Conservation (phyloP, 768 basidiomycete genomes). For the Psilocybe tampanensis region DNA sequence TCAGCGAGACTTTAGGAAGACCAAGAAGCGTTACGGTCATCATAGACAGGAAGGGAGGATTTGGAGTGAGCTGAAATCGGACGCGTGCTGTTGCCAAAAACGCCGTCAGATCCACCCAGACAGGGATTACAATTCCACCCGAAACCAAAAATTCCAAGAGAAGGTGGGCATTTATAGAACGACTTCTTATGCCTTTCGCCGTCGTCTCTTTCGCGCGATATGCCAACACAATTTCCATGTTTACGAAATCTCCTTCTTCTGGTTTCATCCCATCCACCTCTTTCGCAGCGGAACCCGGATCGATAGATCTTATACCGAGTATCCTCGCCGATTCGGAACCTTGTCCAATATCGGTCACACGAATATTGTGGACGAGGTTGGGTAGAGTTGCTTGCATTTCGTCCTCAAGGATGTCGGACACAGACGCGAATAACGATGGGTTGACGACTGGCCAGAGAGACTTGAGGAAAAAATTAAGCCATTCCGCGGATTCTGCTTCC, state of each 20-base stretch:
- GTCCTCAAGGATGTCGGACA: constrained; percentile 67
- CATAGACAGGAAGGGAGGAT: constrained; percentile 58
- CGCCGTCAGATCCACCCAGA: constrained; percentile 75
- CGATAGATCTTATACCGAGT: constrained; percentile 60
- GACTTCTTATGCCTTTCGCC: constrained; percentile 33
- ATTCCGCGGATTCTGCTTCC: constrained; percentile 46
- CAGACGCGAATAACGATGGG: constrained; percentile 59
- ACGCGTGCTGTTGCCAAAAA: constrained; percentile 64
- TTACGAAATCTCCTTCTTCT: constrained; percentile 53
- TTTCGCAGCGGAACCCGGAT: constrained; percentile 29
- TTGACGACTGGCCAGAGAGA: constrained; percentile 77
- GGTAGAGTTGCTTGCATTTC: constrained; percentile 57
- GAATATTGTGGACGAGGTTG: constrained; percentile 56
- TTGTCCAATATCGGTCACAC: constrained; percentile 71
- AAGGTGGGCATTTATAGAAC: constrained; percentile 63
- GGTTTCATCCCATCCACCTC: constrained; percentile 33
- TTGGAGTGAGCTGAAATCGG: constrained; percentile 73
- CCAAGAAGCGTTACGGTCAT: constrained; percentile 68
- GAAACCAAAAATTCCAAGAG: constrained; percentile 69
- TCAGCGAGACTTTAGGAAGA: constrained; percentile 64
- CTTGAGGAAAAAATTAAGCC: constrained; percentile 67
- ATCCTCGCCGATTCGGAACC: constrained; percentile 72
- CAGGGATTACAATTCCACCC: constrained; percentile 48
- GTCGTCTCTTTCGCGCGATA: constrained; percentile 60
- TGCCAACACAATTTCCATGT: constrained; percentile 71